Evolutionary conservation across 2,329 filamentous ascomycete species (phyloP).

Genomic region (Pezicula neosporulosa): DNA sequence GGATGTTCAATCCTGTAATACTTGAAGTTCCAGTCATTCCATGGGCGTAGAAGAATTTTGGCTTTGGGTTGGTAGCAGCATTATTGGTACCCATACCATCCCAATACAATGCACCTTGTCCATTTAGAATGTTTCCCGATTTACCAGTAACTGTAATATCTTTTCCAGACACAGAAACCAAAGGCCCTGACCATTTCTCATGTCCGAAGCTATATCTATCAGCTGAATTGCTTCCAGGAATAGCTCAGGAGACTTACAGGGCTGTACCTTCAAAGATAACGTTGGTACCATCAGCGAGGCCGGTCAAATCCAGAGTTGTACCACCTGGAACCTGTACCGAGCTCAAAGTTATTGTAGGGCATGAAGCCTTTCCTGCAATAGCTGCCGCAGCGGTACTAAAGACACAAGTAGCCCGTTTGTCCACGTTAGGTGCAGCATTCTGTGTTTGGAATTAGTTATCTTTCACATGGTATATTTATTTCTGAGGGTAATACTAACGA

Average conservation of each 20-base stretch:
- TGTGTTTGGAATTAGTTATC: no score
- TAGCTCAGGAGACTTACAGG: no score
- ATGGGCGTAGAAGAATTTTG: conserved; percentile 55
- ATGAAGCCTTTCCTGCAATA: conserved; percentile 42
- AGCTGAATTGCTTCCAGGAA: no score
- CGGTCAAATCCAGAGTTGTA: conserved; percentile 51
- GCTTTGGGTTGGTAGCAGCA: conserved; percentile 48
- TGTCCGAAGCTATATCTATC: conserved; percentile 59
- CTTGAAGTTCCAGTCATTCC: conserved; percentile 39
- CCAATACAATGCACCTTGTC: conserved; percentile 55
- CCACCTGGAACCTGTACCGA: conserved; percentile 53
- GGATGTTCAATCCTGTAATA: conserved; percentile 44
- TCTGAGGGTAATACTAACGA: not conserved
- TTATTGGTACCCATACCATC: conserved; percentile 54
- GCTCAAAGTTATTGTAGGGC: conserved; percentile 47
- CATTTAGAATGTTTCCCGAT: conserved; percentile 47
- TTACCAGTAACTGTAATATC: conserved; percentile 49
- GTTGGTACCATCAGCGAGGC: conserved; percentile 43
- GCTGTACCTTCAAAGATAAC: conserved; percentile 53
- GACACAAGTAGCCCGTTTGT: conserved; percentile 31
- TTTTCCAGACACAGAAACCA: conserved; percentile 57
- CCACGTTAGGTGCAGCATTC: no score
- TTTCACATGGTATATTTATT: no score
- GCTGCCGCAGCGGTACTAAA: conserved; percentile 47
- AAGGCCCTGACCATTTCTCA: conserved; percentile 57